Percentiles rank a stretch among this genome's conserved stretches.
These are phyloP conservation scores for Spergularia marina DNA, from an alignment of 148 eudicot genomes.

Conservation along the genomic window DNA sequence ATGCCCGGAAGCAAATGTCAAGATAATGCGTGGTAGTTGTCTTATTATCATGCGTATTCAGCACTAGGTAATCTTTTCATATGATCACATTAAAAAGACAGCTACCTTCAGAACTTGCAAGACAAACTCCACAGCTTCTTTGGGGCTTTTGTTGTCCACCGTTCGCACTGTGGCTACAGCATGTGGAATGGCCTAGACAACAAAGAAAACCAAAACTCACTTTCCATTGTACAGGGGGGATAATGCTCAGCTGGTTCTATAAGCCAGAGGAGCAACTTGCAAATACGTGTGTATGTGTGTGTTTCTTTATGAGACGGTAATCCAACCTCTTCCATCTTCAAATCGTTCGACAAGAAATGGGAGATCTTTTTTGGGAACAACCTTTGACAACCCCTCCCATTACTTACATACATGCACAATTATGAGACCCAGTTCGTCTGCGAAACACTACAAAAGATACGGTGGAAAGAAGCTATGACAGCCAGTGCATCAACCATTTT, in stretches of 20 bases:
- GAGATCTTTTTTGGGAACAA: neutral
- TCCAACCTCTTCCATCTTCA: neutral
- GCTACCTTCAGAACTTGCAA: conserved; percentile 87
- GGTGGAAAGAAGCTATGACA: no score
- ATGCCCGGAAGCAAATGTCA: no score
- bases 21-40: no score
- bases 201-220: conserved; percentile 5
- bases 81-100: conserved; percentile 8
- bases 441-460: neutral
- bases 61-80: no score
- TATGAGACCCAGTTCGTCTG: no score
- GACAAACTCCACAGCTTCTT: conserved; percentile 96
- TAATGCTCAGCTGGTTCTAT: neutral
- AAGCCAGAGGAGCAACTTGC: neutral
- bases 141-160: conserved; percentile 82
- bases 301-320: neutral
- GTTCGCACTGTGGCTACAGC: conserved; percentile 86
- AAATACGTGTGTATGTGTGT: neutral
- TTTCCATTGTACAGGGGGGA: neutral
- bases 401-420: no score
- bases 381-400: no score
- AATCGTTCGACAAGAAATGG: neutral
- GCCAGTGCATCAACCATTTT: no score
- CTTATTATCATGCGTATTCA: no score
- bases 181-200: conserved; percentile 78